Evolutionary conservation across 495 filamentous ascomycete species (phyloP), one percentile per base, ranked within the genome.

Genomic region (Aspergillus haitiensis): DNA sequence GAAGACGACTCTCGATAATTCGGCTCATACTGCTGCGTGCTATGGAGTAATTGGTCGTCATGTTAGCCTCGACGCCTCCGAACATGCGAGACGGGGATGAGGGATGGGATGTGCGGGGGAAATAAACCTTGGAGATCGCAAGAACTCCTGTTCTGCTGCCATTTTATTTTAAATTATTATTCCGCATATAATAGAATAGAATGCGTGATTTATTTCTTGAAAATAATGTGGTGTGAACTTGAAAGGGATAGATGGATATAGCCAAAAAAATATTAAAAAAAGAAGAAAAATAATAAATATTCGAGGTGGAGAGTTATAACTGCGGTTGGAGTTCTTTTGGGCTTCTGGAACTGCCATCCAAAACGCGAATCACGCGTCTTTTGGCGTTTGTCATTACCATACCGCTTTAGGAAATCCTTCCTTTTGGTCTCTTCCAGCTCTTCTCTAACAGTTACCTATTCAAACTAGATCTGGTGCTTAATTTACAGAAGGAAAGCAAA

Each of bases 1-100:
- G 75, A 70, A 3, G 90, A 93, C 18, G 74, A 63, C 44, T 67
- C 70, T 44, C 87, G 81, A 46, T 78, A 74, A 32, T 71, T 58
- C 11, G 67, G 65, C 40, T 71, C 66, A 57, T 77, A 71, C 59
- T 80, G 72, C 56, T 77, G 70, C 33, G 76, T 68, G 52, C 77
- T 81, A 55, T 61, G 42, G 40, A 31, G 37, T 37, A 10, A 27
- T 18, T 6, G 9, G 18, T 27, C n/a, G 31, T 39, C 21, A 35
- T 39, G 64, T 77, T 48, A 74, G 69, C 59, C 31, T 15, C n/a
- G 21, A 27, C 21, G 21, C 21, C 7, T 16, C 32, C 15, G n/a
- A 13, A 2, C 6, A 4, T 47, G 44, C 44, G 27, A 16, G 44
- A 47, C 37, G 13, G 13, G 37, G 9, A 18, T 6, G 44, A 42